These are phyloP conservation scores for Malus fusca DNA, from an alignment of 306 rosid species.

Conservation along the genomic window DNA sequence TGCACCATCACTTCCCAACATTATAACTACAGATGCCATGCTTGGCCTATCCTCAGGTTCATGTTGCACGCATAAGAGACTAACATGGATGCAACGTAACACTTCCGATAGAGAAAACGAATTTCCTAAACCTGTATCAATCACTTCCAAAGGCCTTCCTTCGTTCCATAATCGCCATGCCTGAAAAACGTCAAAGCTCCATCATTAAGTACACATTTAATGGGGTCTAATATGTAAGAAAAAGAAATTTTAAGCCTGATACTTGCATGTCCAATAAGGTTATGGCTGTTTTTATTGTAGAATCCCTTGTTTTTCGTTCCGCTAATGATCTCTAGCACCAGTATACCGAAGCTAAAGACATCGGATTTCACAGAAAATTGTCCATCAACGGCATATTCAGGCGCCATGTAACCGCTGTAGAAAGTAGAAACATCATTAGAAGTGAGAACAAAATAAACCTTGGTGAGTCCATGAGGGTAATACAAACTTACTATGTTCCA, in stretches of 20 bases:
- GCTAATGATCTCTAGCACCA: slow-evolving; percentile 36
- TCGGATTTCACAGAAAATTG: slow-evolving; percentile 44
- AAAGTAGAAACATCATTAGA: not conserved
- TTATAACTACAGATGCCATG: slow-evolving; percentile 21
- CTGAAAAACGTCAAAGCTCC: not conserved
- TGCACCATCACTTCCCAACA: slow-evolving; percentile 31
- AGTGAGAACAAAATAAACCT: not conserved
- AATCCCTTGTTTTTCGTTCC: slow-evolving; percentile 41
- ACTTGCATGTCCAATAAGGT: slow-evolving; percentile 55
- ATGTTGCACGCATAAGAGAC: slow-evolving; percentile 43
- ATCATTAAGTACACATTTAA: not conserved
- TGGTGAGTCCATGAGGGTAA: not conserved
- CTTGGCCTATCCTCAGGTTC: slow-evolving; percentile 24
- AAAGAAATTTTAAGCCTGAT: not conserved
- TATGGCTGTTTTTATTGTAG: slow-evolving; percentile 21
- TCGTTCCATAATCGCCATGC: slow-evolving; percentile 28
- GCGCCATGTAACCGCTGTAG: slow-evolving; percentile 55
- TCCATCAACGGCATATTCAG: slow-evolving; percentile 46
- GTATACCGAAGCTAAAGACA: slow-evolving; percentile 51
- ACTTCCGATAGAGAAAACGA: slow-evolving; percentile 1
- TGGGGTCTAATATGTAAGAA: not conserved
- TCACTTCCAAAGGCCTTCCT: slow-evolving; percentile 19
- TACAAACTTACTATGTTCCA: slow-evolving; percentile 51
- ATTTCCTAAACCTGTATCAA: slow-evolving; percentile 18
- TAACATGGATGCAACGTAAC: slow-evolving; percentile 33